phyloP scores from a whole-genome alignment of 371 early-diverging fungal genomes.

The Rhizopus arrhizus region DNA sequence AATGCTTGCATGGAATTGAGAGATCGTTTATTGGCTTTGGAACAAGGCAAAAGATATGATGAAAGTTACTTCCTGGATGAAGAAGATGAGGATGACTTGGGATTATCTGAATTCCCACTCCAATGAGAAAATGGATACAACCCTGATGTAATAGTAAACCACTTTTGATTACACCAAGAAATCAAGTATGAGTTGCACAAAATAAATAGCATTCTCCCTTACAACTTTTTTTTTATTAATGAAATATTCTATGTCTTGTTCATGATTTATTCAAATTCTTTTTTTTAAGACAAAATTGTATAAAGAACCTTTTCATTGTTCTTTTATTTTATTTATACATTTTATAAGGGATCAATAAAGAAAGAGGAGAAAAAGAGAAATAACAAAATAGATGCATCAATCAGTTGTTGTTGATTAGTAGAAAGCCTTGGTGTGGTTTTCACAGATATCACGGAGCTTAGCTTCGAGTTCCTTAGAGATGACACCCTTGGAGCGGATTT shows the following conservation, averaged over 20 bases:
- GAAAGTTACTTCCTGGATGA: slow-evolving; percentile 16
- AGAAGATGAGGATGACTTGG: slow-evolving; percentile 25
- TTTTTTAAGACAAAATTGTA: slow-evolving; percentile 3
- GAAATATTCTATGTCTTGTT: too few species aligned
- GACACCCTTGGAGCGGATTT: slow-evolving; percentile 85
- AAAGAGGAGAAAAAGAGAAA: too few species aligned
- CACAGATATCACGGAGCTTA: slow-evolving; percentile 83
- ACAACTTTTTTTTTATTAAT: slow-evolving; percentile 23
- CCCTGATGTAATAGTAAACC: slow-evolving; percentile 2
- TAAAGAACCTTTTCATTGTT: not conserved
- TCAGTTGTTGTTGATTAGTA: slow-evolving; percentile 37
- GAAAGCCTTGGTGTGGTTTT: slow-evolving; percentile 88
- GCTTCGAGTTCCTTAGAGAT: slow-evolving; percentile 74
- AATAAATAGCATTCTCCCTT: too few species aligned
- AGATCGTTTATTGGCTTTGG: slow-evolving; percentile 28
- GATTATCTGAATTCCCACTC: slow-evolving; percentile 29
- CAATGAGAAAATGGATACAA: not conserved
- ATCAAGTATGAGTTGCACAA: too few species aligned
- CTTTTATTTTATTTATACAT: not conserved
- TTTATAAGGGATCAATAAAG: too few species aligned
- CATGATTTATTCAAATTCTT: slow-evolving; percentile 22
- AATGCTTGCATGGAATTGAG: slow-evolving; percentile 45
- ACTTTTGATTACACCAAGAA: not conserved
- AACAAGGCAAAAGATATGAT: slow-evolving; percentile 14
- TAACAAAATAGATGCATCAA: too few species aligned